Base-by-base conservation (phyloP, 2,329 filamentous ascomycete genomes). In the Apiospora rasikravindrae region DNA sequence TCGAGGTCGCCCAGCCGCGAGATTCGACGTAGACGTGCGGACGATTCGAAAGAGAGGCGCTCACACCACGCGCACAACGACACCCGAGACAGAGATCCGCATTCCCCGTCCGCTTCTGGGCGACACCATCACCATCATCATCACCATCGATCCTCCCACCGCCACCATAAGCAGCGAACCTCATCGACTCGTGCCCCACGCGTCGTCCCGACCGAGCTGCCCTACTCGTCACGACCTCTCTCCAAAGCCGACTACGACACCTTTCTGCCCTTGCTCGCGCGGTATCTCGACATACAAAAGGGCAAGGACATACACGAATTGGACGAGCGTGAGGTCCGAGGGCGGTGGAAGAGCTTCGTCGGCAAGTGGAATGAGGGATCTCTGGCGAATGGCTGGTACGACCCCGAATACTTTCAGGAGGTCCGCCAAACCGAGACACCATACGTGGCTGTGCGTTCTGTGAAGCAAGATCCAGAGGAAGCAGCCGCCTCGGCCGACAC, bases 291-390 rank as follows among this genome's bases (percentile, higher is more conserved):
- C 77, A 89, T 98, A 45, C 96, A 98, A 82, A 98, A 98, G 83
- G 87, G 90, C 51, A 87, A 93, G 53, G 84, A 92, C 70, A 84
- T 97, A 1, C 86, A 91, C 24, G 87, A 89, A 13, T 85, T 98
- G 76, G 88, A 90, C 71, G 91, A 94, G 74, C 88, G 89, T n/a
- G 95, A 98, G 80, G 83, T 91, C 0, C 92, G 88, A 75, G 95
- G 95, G 1, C 86, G 96, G 71, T 99, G 96, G 95, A 98, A 98
- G 87, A 96, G 94, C 80, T 99, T 98, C 78, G 81, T 96, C 16
- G 87, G 89, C 4, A 96, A 95, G 86, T 99, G 96, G 96, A 99
- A 99, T 84, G 89, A 90, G 77, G 92, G 91, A 79, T 94, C 96
- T 83, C 86, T 98, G 74, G 92, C 93, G 5, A 92, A 96, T 81